Base-by-base conservation (phyloP, 768 basidiomycete species). In the Lactarius indigo region DNA sequence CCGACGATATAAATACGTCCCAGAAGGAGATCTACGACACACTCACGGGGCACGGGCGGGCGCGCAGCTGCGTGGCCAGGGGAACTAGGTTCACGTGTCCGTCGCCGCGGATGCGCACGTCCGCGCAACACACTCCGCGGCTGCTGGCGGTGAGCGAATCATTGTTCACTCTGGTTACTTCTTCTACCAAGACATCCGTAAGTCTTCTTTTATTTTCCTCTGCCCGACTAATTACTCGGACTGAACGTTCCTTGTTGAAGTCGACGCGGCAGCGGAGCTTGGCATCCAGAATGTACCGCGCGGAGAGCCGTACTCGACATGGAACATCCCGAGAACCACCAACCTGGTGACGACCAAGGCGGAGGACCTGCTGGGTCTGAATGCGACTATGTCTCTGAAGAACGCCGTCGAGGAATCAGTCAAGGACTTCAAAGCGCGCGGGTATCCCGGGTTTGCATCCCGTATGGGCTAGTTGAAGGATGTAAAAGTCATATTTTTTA, bases 1-100 rank as follows among this genome's bases (percentile, higher is more conserved):
- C 61, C 18, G 35, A 65, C 15, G 64, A 65, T 2, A 61, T 68
- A n/a, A 68, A 68, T n/a, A 65, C 67, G 1, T 68, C 64, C 23
- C 63, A 65, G 30, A 59, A 59, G 10, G 39, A 60, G 8, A n/a
- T 68, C 13, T 68, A 68, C n/a, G 56, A 68, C 20, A 61, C 64
- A 2, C 64, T 68, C 1, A 9, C 42, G 1, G 67, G 64, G 59
- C 54, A 18, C 41, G 56, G 39, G 60, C 59, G 2, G 42, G 63
- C 7, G 55, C 2, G 17, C 35, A 56, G 39, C 28, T 68, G 28
- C 28, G 18, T 35, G 18, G 1, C 10, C 64, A 68, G 33, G 35
- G 35, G 13, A 37, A 30, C 30, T 68, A 47, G 59, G 59, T 68
- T 0, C 35, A 68, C n/a, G 59, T 66, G 6, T 15, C 44, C 0